Conservation (phyloP, 768 basidiomycete species). For the Gymnopilus junonius region DNA sequence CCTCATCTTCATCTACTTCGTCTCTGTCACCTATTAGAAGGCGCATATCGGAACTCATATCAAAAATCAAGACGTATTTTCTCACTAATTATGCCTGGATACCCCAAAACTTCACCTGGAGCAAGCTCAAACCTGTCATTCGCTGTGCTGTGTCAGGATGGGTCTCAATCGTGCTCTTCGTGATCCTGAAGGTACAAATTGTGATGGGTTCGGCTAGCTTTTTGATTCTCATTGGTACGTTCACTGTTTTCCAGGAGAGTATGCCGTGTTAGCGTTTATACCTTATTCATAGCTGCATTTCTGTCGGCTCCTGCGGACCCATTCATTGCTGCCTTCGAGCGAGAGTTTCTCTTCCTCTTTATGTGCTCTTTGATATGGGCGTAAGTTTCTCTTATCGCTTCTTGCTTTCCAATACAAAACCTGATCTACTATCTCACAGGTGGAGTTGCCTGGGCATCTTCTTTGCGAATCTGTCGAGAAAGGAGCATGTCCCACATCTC, state of each 20-base stretch:
- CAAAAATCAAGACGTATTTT: background rate
- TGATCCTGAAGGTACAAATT: conserved; percentile 52
- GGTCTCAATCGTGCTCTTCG: conserved; percentile 60
- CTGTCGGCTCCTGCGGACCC: conserved; percentile 72
- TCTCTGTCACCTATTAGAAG: background rate
- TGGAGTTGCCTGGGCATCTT: conserved; percentile 72
- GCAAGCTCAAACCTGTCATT: conserved; percentile 64
- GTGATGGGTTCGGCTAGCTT: conserved; percentile 70
- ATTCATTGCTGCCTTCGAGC: conserved; percentile 69
- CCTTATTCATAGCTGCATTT: conserved; percentile 51
- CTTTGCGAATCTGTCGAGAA: conserved; percentile 61
- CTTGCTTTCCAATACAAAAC: background rate
- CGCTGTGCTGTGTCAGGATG: conserved; percentile 67
- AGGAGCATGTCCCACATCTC: conserved; percentile 41
- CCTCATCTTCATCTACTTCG: background rate
- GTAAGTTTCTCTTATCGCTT: conserved; percentile 41
- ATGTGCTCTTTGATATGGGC: conserved; percentile 61
- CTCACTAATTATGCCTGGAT: conserved; percentile 49
- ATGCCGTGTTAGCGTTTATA: too few species aligned
- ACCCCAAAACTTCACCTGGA: conserved; percentile 56
- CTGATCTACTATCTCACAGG: conserved; percentile 36
- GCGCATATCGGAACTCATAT: background rate
- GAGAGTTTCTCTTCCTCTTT: conserved; percentile 57
- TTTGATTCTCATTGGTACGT: conserved; percentile 61
- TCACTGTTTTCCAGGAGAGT: too few species aligned